A percentile compares a stretch with the other conserved stretches of the same genome.
phyloP scores from a whole-genome alignment of 345 rosid genomes.

The Sisymbrium irio region DNA sequence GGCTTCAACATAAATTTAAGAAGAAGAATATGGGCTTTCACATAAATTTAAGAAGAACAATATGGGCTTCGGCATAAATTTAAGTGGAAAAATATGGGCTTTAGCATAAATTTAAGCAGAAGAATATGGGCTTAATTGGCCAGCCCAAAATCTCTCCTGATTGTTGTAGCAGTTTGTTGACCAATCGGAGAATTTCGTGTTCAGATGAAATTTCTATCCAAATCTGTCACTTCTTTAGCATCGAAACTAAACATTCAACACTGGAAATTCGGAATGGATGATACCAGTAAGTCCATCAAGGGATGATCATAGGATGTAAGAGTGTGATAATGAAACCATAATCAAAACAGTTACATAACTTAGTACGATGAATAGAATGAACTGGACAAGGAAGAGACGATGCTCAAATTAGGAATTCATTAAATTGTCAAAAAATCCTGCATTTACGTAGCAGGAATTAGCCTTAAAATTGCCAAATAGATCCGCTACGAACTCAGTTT shows the following conservation, averaged over 20 bases:
- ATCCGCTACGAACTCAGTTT: too few species aligned
- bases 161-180: not conserved
- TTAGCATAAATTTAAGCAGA: too few species aligned
- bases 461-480: too few species aligned
- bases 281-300: not conserved
- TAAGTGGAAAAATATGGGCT: too few species aligned
- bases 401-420: not conserved
- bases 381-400: not conserved
- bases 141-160: not conserved
- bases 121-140: too few species aligned
- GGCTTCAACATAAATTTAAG: not conserved
- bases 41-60: too few species aligned
- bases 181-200: too few species aligned
- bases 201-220: too few species aligned
- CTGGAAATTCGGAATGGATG: not conserved
- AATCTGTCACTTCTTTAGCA: too few species aligned
- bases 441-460: too few species aligned
- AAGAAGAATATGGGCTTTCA: not conserved
- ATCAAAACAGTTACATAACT: too few species aligned
- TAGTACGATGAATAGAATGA: not conserved
- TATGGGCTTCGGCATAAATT: too few species aligned
- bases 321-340: not conserved
- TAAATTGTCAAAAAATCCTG: not conserved
- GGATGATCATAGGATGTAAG: not conserved
- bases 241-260: not conserved